These are phyloP conservation scores for Bretschneidera sinensis DNA, from an alignment of 345 rosid species.

Conservation along the genomic window DNA sequence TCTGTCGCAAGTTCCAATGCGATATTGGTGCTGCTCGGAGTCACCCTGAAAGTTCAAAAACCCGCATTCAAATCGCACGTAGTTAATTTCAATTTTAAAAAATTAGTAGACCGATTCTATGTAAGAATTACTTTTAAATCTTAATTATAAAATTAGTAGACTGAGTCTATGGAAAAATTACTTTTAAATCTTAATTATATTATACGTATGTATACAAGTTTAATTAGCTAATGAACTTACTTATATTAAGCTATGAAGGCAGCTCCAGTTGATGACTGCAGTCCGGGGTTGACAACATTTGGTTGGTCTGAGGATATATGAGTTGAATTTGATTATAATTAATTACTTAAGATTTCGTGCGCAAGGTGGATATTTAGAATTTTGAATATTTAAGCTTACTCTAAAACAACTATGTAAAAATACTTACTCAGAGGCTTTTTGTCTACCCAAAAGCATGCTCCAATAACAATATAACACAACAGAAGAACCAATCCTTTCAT, in stretches of 20 bases:
- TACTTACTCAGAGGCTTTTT: constrained; percentile 46
- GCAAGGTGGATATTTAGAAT: no score
- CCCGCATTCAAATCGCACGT: constrained; percentile 9
- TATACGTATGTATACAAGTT: neutral
- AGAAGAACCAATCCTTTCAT: constrained; percentile 71
- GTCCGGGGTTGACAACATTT: constrained; percentile 18
- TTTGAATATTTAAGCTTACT: no score
- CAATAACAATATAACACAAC: constrained; percentile 68
- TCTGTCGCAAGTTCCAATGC: constrained; percentile 3
- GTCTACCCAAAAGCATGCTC: constrained; percentile 67
- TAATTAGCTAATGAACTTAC: neutral
- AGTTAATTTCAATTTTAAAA: neutral
- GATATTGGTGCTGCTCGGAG: neutral
- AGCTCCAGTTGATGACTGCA: constrained; percentile 12
- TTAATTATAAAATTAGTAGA: no score
- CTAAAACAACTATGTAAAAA: no score
- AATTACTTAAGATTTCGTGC: no score
- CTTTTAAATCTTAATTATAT: no score
- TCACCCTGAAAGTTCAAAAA: neutral
- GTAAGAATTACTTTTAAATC: no score
- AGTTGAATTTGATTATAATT: no score
- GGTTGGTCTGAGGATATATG: constrained; percentile 29
- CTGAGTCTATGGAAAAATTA: no score
- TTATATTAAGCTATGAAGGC: constrained; percentile 15
- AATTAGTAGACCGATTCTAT: no score